Percentiles rank a stretch among this genome's conserved stretches.
Evolutionary conservation across 2,329 filamentous ascomycete species (phyloP).

Genomic region (Magnaporthiopsis rhizophila): DNA sequence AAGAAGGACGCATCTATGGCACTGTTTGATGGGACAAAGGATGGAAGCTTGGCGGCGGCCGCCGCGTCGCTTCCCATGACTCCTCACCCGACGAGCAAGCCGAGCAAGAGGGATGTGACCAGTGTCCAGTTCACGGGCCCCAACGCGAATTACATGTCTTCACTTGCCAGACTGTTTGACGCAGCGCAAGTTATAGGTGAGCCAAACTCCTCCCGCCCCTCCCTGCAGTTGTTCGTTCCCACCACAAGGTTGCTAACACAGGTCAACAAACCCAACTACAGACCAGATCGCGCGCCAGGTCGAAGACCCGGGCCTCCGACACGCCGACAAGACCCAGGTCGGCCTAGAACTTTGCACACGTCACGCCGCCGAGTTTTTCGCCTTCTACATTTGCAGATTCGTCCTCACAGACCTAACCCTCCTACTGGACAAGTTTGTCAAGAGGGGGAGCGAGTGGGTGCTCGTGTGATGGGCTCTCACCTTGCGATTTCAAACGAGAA

Average conservation of each 20-base stretch:
- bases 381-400: slow-evolving; percentile 92
- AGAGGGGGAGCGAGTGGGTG: slow-evolving; percentile 94
- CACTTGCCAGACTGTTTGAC: slow-evolving; percentile 84
- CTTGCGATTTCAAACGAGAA: not conserved
- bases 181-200: slow-evolving; percentile 86
- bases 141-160: slow-evolving; percentile 84
- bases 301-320: slow-evolving; percentile 85
- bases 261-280: slow-evolving; percentile 29
- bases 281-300: slow-evolving; percentile 95
- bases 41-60: slow-evolving; percentile 52
- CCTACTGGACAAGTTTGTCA: slow-evolving; percentile 93
- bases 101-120: slow-evolving; percentile 62
- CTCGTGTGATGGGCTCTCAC: slow-evolving; percentile 20
- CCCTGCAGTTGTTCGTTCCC: too few species aligned
- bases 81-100: slow-evolving; percentile 52
- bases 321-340: slow-evolving; percentile 89
- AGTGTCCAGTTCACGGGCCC: slow-evolving; percentile 71
- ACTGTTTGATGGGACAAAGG: slow-evolving; percentile 40
- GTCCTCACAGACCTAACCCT: slow-evolving; percentile 77
- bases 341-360: slow-evolving; percentile 88
- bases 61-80: slow-evolving; percentile 76
- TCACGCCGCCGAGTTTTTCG: slow-evolving; percentile 95
- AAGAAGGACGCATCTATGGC: slow-evolving; percentile 10
- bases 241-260: slow-evolving; percentile 1
- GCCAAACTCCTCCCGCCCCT: slow-evolving; percentile 20